A percentile compares a stretch with the other conserved stretches of the same genome.
Evolutionary conservation across 495 filamentous ascomycete genomes (phyloP).

Genomic region (Annulohypoxylon nitens): DNA sequence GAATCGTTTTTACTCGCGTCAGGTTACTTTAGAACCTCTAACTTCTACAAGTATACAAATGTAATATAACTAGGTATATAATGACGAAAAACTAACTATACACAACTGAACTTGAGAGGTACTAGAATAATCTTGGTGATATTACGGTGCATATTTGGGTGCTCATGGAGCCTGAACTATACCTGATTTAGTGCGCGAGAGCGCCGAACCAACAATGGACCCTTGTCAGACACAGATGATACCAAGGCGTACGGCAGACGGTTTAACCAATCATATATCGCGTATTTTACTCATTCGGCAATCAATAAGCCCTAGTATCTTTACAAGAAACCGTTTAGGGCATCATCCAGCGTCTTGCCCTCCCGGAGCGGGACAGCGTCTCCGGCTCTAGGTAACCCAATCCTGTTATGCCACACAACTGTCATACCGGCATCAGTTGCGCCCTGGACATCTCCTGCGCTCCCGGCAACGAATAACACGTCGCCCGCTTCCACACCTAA

Average conservation of each 20-base stretch:
- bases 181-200: constrained; percentile 3
- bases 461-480: constrained; percentile 54
- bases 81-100: too few species aligned
- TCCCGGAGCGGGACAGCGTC: constrained; percentile 33
- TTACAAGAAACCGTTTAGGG: constrained; percentile 31
- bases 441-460: constrained; percentile 54
- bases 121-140: too few species aligned
- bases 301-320: background rate
- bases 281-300: background rate
- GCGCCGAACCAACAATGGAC: background rate
- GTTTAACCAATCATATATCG: too few species aligned
- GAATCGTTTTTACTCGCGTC: constrained; percentile 5
- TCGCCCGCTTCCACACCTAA: constrained; percentile 46
- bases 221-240: too few species aligned
- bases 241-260: background rate
- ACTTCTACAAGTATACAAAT: background rate
- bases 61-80: too few species aligned
- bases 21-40: background rate
- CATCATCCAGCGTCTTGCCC: constrained; percentile 24
- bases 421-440: constrained; percentile 51
- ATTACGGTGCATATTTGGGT: background rate
- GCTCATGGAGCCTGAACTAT: background rate
- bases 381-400: constrained; percentile 42
- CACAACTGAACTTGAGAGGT: too few species aligned
- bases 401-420: constrained; percentile 57